Conservation (phyloP, 306 rosid species). For the Cucurbita argyrosperma region DNA sequence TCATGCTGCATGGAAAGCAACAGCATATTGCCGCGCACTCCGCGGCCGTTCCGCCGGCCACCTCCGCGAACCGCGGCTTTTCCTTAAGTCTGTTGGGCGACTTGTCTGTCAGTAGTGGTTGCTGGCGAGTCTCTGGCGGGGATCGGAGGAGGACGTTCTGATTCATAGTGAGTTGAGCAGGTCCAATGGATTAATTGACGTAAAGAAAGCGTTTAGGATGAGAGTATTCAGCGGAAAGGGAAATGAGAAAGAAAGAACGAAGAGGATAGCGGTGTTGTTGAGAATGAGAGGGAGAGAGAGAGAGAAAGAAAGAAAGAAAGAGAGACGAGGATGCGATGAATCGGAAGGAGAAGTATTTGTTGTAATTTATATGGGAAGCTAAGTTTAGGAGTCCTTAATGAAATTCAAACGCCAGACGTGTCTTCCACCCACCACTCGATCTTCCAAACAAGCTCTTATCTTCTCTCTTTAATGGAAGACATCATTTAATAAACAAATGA, state of each 20-base stretch:
- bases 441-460: background rate
- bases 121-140: background rate
- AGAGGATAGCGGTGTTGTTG: background rate
- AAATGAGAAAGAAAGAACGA: no score
- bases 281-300: no score
- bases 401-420: background rate
- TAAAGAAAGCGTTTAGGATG: no score
- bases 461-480: background rate
- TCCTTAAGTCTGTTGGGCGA: background rate
- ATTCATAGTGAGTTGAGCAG: constrained; percentile 14
- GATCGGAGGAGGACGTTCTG: constrained; percentile 5
- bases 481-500: no score
- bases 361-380: background rate
- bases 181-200: background rate
- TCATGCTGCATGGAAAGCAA: constrained; percentile 56
- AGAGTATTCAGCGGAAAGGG: background rate
- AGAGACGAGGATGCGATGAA: background rate
- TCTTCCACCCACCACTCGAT: background rate
- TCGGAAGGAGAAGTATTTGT: background rate
- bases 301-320: no score
- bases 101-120: background rate
- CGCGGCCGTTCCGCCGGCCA: constrained; percentile 57
- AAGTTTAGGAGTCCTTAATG: background rate
- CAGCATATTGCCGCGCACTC: constrained; percentile 72
- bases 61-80: constrained; percentile 28